Conservation (phyloP, 495 filamentous ascomycete genomes). For the Penicillium arizonense region DNA sequence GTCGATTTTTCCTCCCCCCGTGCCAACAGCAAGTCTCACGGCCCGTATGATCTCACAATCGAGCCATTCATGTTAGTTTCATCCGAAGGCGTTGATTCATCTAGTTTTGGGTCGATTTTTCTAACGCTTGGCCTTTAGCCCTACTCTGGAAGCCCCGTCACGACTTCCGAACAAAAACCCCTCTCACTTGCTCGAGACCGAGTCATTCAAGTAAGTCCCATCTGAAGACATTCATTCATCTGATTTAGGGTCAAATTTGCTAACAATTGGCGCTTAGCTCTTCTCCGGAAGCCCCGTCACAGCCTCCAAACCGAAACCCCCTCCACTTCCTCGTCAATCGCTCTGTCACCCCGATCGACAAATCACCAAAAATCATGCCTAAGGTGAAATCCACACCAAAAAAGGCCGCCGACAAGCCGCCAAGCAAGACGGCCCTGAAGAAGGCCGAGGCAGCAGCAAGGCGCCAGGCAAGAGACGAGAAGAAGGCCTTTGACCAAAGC, state of each 20-base stretch:
- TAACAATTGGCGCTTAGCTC: slow-evolving; percentile 14
- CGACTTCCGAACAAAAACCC: too few relatives aligned
- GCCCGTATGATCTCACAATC: too few relatives aligned
- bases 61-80: too few relatives aligned
- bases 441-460: slow-evolving; percentile 44
- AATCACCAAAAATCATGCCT: slow-evolving; percentile 11
- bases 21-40: too few relatives aligned
- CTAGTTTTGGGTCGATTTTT: too few relatives aligned
- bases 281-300: slow-evolving; percentile 11
- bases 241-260: background rate
- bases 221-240: too few relatives aligned
- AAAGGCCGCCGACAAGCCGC: slow-evolving; percentile 30
- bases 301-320: slow-evolving; percentile 12
- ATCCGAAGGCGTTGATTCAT: too few relatives aligned
- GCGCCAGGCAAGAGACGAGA: slow-evolving; percentile 40
- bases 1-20: too few relatives aligned
- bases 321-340: background rate
- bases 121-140: too few relatives aligned
- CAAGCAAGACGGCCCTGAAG: slow-evolving; percentile 42
- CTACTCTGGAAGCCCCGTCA: too few relatives aligned
- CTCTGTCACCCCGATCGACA: background rate
- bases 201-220: too few relatives aligned
- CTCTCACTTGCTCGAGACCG: too few relatives aligned
- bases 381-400: slow-evolving; percentile 1
- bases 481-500: slow-evolving; percentile 62